Evolutionary conservation across 2,329 filamentous ascomycete species (phyloP).

Genomic region (Fusarium tjaetaba): DNA sequence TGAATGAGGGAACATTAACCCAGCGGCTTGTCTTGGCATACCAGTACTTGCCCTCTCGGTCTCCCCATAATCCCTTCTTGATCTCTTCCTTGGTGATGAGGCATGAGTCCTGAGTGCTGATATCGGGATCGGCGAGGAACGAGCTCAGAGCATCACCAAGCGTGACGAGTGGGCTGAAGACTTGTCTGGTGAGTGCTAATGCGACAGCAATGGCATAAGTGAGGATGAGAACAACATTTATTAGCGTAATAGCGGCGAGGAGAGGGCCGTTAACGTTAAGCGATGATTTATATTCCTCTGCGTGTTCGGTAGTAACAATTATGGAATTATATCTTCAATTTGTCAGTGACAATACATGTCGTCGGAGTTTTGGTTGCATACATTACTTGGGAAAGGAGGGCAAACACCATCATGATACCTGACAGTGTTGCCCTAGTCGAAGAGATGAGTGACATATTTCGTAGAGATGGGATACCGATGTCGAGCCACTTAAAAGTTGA

Average conservation of each 20-base stretch:
- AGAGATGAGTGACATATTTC: conserved; percentile 59
- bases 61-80: conserved; percentile 54
- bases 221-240: conserved; percentile 55
- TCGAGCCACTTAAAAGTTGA: conserved; percentile 59
- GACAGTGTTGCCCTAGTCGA: conserved; percentile 53
- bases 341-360: conserved; percentile 12
- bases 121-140: conserved; percentile 59
- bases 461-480: conserved; percentile 62
- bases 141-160: conserved; percentile 62
- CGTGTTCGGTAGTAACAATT: conserved; percentile 53
- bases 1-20: conserved; percentile 55
- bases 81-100: conserved; percentile 60
- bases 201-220: conserved; percentile 55
- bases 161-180: conserved; percentile 58
- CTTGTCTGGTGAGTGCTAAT: conserved; percentile 46
- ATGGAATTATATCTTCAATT: conserved; percentile 60
- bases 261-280: conserved; percentile 56
- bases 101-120: conserved; percentile 55
- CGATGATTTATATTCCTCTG: conserved; percentile 17
- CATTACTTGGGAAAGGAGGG: conserved; percentile 61
- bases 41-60: conserved; percentile 56
- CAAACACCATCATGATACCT: conserved; percentile 52
- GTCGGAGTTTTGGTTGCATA: conserved; percentile 45
- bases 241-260: conserved; percentile 49
- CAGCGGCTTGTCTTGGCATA: conserved; percentile 54